A percentile compares a stretch with the other conserved stretches of the same genome.
These are phyloP conservation scores for Ajuga chamaepitys DNA, from an alignment of 257 asterid genomes.

Conservation along the genomic window DNA sequence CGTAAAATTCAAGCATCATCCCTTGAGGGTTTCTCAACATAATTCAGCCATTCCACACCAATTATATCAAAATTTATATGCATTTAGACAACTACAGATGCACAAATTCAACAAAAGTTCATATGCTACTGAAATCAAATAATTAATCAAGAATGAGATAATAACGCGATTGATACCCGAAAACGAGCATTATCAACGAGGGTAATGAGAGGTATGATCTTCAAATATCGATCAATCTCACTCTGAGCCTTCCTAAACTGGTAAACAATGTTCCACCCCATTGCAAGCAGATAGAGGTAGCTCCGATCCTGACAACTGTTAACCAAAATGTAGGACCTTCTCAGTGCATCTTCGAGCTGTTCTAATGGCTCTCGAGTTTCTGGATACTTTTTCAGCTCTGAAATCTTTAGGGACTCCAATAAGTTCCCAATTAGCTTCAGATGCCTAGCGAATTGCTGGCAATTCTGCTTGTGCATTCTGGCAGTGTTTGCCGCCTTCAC, in stretches of 20 bases:
- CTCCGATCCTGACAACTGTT: slow-evolving; percentile 88
- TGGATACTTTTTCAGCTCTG: slow-evolving; percentile 74
- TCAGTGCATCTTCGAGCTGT: slow-evolving; percentile 80
- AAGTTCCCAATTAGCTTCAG: slow-evolving; percentile 76
- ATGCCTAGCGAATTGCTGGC: slow-evolving; percentile 70
- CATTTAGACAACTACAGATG: background rate
- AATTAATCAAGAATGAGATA: background rate
- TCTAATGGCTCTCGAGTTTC: slow-evolving; percentile 89
- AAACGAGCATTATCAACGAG: slow-evolving; percentile 91
- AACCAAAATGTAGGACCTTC: slow-evolving; percentile 73
- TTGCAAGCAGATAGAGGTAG: slow-evolving; percentile 72
- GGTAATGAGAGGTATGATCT: slow-evolving; percentile 89
- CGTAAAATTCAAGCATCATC: background rate
- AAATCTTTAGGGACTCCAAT: slow-evolving; percentile 66
- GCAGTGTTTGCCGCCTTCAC: slow-evolving; percentile 78
- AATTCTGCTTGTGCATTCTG: slow-evolving; percentile 87
- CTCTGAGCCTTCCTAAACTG: slow-evolving; percentile 86
- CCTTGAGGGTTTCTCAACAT: background rate
- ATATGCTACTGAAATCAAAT: background rate
- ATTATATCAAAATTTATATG: background rate
- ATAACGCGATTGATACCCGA: slow-evolving; percentile 46
- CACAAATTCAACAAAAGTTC: background rate
- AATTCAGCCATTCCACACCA: background rate
- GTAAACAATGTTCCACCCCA: slow-evolving; percentile 98
- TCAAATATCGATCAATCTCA: slow-evolving; percentile 78